These are phyloP conservation scores for Penicillium salamii DNA, from an alignment of 495 filamentous ascomycete genomes.

Conservation along the genomic window DNA sequence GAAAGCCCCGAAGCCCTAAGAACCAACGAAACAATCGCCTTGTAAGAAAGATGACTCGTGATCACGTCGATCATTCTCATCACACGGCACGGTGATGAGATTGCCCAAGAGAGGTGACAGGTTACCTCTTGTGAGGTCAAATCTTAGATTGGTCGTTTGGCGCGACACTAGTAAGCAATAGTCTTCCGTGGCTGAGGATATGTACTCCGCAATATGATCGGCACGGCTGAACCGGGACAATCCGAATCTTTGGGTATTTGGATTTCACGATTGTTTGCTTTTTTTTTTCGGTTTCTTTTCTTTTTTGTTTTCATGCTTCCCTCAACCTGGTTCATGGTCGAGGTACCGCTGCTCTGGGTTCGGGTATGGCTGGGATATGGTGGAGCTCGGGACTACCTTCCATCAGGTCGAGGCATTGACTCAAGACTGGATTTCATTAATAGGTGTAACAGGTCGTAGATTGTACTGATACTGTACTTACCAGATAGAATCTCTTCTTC, in stretches of 20 bases:
- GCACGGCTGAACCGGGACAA: not conserved
- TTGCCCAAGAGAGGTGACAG: constrained; percentile 3
- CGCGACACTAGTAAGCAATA: constrained; percentile 29
- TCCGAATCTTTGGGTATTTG: not conserved
- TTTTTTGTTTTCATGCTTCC: not conserved
- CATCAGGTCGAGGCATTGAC: constrained; percentile 61
- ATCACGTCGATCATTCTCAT: not conserved
- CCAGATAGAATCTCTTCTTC: constrained; percentile 87
- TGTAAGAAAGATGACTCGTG: not conserved
- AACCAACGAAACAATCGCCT: not conserved
- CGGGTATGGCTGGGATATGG: constrained; percentile 19
- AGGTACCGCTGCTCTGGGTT: constrained; percentile 22
- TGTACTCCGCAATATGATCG: not conserved
- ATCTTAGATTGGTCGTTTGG: constrained; percentile 16
- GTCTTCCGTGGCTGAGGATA: constrained; percentile 11
- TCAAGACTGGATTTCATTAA: constrained; percentile 50
- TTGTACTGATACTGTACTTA: constrained; percentile 42
- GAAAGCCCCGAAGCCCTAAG: not conserved
- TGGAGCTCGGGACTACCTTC: constrained; percentile 35
- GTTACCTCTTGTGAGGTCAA: constrained; percentile 9
- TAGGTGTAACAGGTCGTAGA: not conserved
- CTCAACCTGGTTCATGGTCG: constrained; percentile 17
- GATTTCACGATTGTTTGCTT: too few species aligned
- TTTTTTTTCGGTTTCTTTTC: not conserved
- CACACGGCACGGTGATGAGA: not conserved